These are phyloP conservation scores for Colletotrichum horii DNA, from an alignment of 2,329 filamentous ascomycete species.

Conservation along the genomic window DNA sequence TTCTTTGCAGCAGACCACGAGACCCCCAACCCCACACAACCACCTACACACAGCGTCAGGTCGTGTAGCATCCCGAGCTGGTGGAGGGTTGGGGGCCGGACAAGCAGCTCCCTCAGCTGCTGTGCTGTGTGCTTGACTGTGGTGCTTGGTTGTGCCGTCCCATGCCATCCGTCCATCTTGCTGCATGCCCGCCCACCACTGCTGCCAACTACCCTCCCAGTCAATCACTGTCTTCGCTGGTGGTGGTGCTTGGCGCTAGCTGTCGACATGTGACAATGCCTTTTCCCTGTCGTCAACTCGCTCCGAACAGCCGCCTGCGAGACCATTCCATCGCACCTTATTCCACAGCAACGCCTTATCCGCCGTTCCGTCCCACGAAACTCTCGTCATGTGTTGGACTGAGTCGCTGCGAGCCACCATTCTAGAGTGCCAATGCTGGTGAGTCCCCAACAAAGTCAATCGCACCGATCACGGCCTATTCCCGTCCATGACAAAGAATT, in stretches of 20 bases:
- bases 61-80: neutral
- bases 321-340: neutral
- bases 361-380: neutral
- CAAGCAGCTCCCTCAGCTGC: constrained; percentile 8
- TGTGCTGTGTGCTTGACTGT: neutral
- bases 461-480: neutral
- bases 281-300: neutral
- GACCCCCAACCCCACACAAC: constrained; percentile 8
- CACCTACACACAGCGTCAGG: neutral
- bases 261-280: constrained; percentile 21
- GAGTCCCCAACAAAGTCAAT: constrained; percentile 12
- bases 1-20: constrained; percentile 5
- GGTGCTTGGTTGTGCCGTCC: constrained; percentile 13
- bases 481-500: constrained; percentile 1
- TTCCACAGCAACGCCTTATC: neutral
- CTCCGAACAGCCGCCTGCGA: neutral
- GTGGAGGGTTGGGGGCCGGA: neutral
- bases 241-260: neutral
- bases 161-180: neutral
- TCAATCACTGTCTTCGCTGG: neutral
- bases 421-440: neutral
- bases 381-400: neutral
- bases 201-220: neutral
- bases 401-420: neutral
- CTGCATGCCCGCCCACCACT: neutral